These are phyloP conservation scores for Lepidium aucheri DNA, from an alignment of 345 rosid species.

Conservation along the genomic window DNA sequence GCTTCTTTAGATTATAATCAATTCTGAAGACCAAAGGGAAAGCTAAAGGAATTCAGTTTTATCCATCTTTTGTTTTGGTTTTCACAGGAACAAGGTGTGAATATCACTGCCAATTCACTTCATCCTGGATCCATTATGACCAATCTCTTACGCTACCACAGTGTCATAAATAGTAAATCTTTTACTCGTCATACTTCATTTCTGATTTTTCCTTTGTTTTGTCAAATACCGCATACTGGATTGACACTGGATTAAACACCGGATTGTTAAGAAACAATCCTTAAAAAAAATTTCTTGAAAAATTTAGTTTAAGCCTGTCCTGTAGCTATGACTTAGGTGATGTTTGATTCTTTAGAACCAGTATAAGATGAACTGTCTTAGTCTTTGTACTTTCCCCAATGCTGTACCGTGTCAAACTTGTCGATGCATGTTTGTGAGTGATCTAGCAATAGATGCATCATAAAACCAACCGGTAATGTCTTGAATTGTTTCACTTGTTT, in stretches of 20 bases:
- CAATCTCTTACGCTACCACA: slow-evolving; percentile 49
- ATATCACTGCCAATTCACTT: slow-evolving; percentile 61
- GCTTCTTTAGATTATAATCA: background rate
- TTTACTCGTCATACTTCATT: background rate
- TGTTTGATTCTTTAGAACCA: background rate
- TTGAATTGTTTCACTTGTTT: background rate
- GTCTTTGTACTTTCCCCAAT: background rate
- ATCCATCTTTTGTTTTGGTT: background rate
- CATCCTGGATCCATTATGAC: slow-evolving; percentile 70
- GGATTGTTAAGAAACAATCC: background rate
- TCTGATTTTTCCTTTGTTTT: background rate
- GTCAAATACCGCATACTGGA: background rate
- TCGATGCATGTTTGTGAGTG: background rate
- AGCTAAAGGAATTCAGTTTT: slow-evolving; percentile 3
- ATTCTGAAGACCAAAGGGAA: background rate
- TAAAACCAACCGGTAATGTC: background rate
- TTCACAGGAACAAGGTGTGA: slow-evolving; percentile 54
- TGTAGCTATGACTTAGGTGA: background rate
- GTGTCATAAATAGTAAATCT: slow-evolving; percentile 33
- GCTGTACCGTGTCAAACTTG: background rate
- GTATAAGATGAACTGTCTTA: background rate
- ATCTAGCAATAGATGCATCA: background rate
- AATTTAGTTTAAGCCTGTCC: background rate
- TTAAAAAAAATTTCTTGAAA: background rate
- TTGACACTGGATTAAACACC: background rate